Evolutionary conservation across 2,329 filamentous ascomycete genomes (phyloP).

Genomic region (Colletotrichum cordylinicola): DNA sequence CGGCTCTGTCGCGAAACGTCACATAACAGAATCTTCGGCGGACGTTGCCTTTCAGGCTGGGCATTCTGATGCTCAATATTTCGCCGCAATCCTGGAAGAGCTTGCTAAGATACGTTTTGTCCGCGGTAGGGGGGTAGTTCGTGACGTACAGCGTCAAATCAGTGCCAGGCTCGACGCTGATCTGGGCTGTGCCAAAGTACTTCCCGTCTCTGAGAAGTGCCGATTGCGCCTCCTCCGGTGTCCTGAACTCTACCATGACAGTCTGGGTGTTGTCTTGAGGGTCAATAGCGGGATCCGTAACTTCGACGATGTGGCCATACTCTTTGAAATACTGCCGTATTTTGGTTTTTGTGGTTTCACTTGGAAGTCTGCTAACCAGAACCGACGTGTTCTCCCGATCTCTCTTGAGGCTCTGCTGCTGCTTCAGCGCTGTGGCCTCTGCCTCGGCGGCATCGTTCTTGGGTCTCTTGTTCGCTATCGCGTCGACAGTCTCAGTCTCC

Average conservation of each 20-base stretch:
- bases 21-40: slow-evolving; percentile 95
- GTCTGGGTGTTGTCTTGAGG: slow-evolving; percentile 52
- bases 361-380: slow-evolving; percentile 79
- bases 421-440: slow-evolving; percentile 37
- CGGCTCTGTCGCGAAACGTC: slow-evolving; percentile 76
- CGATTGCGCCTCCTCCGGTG: slow-evolving; percentile 78
- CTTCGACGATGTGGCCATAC: slow-evolving; percentile 82
- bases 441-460: slow-evolving; percentile 49
- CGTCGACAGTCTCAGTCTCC: slow-evolving; percentile 53
- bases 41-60: slow-evolving; percentile 87
- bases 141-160: slow-evolving; percentile 86
- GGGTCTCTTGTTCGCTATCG: slow-evolving; percentile 70
- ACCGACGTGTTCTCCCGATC: slow-evolving; percentile 92
- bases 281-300: slow-evolving; percentile 69
- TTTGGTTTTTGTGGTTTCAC: slow-evolving; percentile 71
- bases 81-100: slow-evolving; percentile 80
- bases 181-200: slow-evolving; percentile 73
- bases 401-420: slow-evolving; percentile 61
- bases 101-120: slow-evolving; percentile 71
- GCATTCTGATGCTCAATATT: slow-evolving; percentile 85
- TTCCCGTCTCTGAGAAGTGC: slow-evolving; percentile 85
- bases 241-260: slow-evolving; percentile 85
- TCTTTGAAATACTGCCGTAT: slow-evolving; percentile 91
- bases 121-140: slow-evolving; percentile 83
- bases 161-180: slow-evolving; percentile 77